Evolutionary conservation across 371 early-diverging fungal genomes (phyloP).

Genomic region (Mucor plumbeus): DNA sequence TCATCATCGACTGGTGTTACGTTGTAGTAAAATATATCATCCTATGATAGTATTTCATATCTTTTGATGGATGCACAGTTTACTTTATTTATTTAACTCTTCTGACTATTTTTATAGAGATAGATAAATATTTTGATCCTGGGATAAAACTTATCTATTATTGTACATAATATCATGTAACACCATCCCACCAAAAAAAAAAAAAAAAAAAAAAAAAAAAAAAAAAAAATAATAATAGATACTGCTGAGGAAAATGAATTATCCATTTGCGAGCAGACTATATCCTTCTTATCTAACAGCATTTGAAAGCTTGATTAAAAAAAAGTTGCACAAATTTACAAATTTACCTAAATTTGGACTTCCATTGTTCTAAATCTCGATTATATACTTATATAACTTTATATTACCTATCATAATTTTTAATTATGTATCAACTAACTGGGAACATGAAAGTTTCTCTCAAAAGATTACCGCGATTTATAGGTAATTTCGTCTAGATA

Average conservation of each 20-base stretch:
- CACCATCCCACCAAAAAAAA: background rate
- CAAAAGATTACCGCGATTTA: too few relatives aligned
- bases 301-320: background rate
- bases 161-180: background rate
- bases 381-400: too few relatives aligned
- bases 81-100: too few relatives aligned
- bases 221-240: too few relatives aligned
- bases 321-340: background rate
- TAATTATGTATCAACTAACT: background rate
- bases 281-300: background rate
- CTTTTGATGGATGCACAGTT: too few relatives aligned
- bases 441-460: background rate
- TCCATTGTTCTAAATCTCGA: background rate
- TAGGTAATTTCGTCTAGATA: too few relatives aligned
- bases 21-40: too few relatives aligned
- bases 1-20: too few relatives aligned
- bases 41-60: too few relatives aligned
- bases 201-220: too few relatives aligned
- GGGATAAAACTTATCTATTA: background rate
- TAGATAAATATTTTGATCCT: background rate
- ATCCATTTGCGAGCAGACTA: background rate
- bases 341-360: background rate
- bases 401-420: too few relatives aligned
- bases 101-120: background rate
- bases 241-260: background rate